These are phyloP conservation scores for Yamadazyma philogaea DNA, from an alignment of 805 yeast genomes.

Conservation along the genomic window DNA sequence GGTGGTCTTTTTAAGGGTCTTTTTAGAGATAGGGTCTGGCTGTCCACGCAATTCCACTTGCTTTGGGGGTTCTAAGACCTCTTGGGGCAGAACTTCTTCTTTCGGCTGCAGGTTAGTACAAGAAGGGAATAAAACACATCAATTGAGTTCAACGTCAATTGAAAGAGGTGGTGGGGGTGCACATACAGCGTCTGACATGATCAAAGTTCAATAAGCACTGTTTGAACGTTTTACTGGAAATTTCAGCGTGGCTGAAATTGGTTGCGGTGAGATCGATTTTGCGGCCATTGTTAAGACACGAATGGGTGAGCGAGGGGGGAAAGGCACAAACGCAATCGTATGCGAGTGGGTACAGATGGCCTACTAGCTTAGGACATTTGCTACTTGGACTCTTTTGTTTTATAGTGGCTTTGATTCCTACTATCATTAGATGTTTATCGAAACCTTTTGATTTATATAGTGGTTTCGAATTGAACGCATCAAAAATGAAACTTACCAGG, in stretches of 20 bases:
- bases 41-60: slow-evolving; percentile 12
- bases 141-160: not conserved
- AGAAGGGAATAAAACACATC: not conserved
- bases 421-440: no score
- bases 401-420: no score
- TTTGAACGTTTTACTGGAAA: slow-evolving; percentile 9
- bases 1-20: slow-evolving; percentile 6
- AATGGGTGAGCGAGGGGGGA: not conserved
- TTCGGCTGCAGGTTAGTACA: slow-evolving; percentile 8
- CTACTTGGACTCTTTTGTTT: no score
- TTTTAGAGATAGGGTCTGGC: slow-evolving; percentile 12
- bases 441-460: no score
- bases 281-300: not conserved
- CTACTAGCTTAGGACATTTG: no score
- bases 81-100: slow-evolving; percentile 13
- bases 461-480: no score
- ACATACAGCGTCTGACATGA: slow-evolving; percentile 14
- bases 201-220: slow-evolving; percentile 1
- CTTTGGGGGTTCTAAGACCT: slow-evolving; percentile 14
- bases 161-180: not conserved
- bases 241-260: slow-evolving; percentile 13
- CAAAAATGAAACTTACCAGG: no score
- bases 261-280: not conserved
- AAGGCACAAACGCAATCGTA: no score
- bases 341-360: no score